Base-by-base conservation (phyloP, 805 yeast species). In the Cyberlindnera mississippiensis region DNA sequence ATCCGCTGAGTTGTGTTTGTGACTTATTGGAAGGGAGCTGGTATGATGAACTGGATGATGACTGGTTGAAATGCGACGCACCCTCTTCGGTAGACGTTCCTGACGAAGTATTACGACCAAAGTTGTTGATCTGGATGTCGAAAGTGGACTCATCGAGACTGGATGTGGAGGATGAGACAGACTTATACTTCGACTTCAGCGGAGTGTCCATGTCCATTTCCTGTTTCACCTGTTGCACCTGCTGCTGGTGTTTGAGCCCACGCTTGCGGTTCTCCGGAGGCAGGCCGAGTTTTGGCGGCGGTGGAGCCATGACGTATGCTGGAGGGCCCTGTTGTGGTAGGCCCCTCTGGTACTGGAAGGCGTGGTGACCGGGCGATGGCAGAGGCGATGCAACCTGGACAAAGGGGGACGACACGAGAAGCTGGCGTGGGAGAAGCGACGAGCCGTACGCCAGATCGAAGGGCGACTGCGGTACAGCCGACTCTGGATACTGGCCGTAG, bases 371-470 rank as follows among this genome's bases (percentile, higher is more conserved):
- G 20, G 59, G 55, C 4, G 57, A 53, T 19, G 50, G 45, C 26
- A 59, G 45, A 4, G 71, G 69, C 31, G 70, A 61, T 41, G 71
- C 75, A 1, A 66, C 61, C 16, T 63, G 57, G 9, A 76, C 63
- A 52, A 72, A 80, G 0, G 87, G 87, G 3, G 86, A 79, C 4
- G 77, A 71, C 44, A 77, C 64, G 37, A 82, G 61, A 38, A 82
- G 60, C 51, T 80, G 83, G 14, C 81, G 65, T 1, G 89, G 89
- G 15, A 82, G 62, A 68, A 81, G 69, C 12, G 81, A 73, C 4
- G 77, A 73, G 8, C 83, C 80, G 52, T 79, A 80, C 4, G 73
- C 63, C 42, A 73, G 58, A 54, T 81, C 86, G 51, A 79, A 70
- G 2, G 87, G 85, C 3, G 82, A 72, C 30, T 59, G 67, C 3